phyloP scores from a whole-genome alignment of 2,329 filamentous ascomycete genomes.

The Raffaelea deltoideospora region DNA sequence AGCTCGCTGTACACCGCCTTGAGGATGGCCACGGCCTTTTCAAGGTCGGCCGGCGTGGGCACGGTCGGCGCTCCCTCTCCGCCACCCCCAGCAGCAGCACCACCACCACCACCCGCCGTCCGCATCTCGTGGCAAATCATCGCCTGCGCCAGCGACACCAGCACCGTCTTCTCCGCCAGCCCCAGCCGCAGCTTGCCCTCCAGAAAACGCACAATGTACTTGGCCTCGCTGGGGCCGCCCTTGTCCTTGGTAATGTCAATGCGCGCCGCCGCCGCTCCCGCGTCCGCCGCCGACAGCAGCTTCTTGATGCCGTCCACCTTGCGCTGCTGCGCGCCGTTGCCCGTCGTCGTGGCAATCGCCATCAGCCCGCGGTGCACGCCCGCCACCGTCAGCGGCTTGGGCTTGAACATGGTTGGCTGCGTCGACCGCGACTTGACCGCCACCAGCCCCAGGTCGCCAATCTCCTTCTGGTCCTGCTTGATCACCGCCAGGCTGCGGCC shows the following conservation, averaged over 20 bases:
- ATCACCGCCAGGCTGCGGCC: conserved; percentile 78
- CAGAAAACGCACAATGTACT: conserved; percentile 81
- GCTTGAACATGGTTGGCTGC: conserved; percentile 97
- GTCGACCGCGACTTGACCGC: conserved; percentile 91
- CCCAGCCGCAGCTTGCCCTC: conserved; percentile 90
- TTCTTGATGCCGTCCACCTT: conserved; percentile 97
- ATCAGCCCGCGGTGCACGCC: conserved; percentile 82
- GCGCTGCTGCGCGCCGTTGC: conserved; percentile 73
- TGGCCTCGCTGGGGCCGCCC: conserved; percentile 86
- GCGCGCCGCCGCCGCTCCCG: conserved; percentile 57
- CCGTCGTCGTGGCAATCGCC: conserved; percentile 72
- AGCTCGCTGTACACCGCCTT: conserved; percentile 91
- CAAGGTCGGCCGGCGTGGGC: conserved; percentile 49
- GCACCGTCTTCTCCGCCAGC: conserved; percentile 79
- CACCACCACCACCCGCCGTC: too few species aligned
- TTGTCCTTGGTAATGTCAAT: conserved; percentile 87
- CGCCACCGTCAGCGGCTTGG: conserved; percentile 72
- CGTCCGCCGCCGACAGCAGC: conserved; percentile 78
- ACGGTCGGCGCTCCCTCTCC: conserved; percentile 54
- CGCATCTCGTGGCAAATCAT: conserved; percentile 70
- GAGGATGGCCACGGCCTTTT: conserved; percentile 68
- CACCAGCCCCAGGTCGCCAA: conserved; percentile 86
- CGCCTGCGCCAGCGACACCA: conserved; percentile 81
- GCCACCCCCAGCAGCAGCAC: conserved; percentile 59
- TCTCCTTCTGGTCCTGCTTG: conserved; percentile 90